These are phyloP conservation scores for Schizonepeta tenuifolia DNA, from an alignment of 257 asterid genomes.

Conservation along the genomic window DNA sequence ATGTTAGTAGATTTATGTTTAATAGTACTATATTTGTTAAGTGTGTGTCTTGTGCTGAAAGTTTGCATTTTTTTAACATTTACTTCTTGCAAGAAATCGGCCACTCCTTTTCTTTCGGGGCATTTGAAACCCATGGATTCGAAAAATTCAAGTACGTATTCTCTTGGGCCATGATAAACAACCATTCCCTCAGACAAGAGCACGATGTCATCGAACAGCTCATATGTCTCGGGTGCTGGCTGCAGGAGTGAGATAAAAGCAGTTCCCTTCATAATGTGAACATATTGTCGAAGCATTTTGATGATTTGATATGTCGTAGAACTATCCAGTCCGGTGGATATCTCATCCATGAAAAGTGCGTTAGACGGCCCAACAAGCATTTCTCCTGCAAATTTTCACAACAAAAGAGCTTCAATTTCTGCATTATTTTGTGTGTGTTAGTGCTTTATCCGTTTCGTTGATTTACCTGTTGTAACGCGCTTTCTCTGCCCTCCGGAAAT, in stretches of 20 bases:
- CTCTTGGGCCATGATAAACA: constrained; percentile 48
- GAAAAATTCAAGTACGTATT: constrained; percentile 45
- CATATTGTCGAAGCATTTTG: constrained; percentile 40
- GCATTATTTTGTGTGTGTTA: background rate
- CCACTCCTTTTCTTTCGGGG: constrained; percentile 52
- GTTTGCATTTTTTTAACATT: background rate
- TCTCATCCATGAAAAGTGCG: constrained; percentile 57
- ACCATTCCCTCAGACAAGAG: constrained; percentile 47
- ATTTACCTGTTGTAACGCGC: constrained; percentile 50
- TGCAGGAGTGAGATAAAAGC: constrained; percentile 50
- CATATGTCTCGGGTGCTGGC: constrained; percentile 56
- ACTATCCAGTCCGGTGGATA: constrained; percentile 56
- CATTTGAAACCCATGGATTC: constrained; percentile 54
- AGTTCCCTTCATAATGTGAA: constrained; percentile 50
- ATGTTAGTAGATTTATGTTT: background rate
- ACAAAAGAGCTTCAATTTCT: constrained; percentile 14
- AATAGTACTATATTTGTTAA: too few relatives aligned
- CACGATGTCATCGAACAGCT: constrained; percentile 51
- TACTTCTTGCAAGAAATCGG: constrained; percentile 58
- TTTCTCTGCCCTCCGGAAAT: constrained; percentile 58
- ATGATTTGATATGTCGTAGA: constrained; percentile 48
- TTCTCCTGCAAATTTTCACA: constrained; percentile 40
- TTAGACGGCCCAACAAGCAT: constrained; percentile 55
- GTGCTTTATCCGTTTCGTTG: background rate
- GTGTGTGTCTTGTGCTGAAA: background rate